Conservation (phyloP, 179 eudicot species). For the Carnegiea gigantea region DNA sequence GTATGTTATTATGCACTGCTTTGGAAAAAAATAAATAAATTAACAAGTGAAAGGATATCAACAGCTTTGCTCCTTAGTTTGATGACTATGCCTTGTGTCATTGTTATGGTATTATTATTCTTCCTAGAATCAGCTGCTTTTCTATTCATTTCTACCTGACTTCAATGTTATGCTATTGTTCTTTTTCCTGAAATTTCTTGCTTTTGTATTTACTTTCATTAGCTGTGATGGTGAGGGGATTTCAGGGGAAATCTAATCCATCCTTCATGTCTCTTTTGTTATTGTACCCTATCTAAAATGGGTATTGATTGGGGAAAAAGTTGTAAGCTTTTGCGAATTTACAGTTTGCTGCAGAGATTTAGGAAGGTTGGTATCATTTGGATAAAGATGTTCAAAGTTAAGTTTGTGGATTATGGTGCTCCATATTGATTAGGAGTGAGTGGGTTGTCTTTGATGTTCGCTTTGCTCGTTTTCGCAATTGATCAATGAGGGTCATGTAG, state of each 20-base stretch:
- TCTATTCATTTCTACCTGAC: background rate
- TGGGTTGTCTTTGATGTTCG: background rate
- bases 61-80: too few species aligned
- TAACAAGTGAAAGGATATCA: too few species aligned
- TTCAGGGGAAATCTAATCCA: background rate
- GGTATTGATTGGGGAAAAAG: too few species aligned
- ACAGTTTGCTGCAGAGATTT: background rate
- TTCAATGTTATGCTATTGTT: background rate
- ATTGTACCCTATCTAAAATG: background rate
- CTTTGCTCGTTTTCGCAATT: background rate
- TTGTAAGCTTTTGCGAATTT: background rate
- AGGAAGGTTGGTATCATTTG: background rate
- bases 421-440: background rate
- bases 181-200: background rate
- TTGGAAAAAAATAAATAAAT: too few species aligned
- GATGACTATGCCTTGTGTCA: too few species aligned
- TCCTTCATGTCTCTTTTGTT: background rate
- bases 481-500: background rate
- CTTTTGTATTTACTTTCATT: background rate
- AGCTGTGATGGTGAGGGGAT: background rate
- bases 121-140: too few species aligned
- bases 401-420: background rate
- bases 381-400: background rate
- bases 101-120: too few species aligned
- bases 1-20: too few species aligned